phyloP scores from a whole-genome alignment of 441 rosid species.

The Adansonia grandidieri region DNA sequence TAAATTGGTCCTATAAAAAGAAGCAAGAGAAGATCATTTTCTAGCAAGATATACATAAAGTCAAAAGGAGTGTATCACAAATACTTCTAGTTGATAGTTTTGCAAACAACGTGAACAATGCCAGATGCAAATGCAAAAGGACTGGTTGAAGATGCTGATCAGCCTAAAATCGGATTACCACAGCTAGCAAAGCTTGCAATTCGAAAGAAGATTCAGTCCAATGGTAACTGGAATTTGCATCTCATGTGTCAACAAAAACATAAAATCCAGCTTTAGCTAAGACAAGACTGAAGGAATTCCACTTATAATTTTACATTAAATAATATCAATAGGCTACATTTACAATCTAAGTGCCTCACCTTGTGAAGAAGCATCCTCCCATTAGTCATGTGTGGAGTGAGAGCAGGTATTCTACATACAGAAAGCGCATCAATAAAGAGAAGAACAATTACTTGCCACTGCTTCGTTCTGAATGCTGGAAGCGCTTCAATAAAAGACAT shows the following conservation, averaged over 20 bases:
- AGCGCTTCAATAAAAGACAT: slow-evolving; percentile 79
- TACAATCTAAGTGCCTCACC: slow-evolving; percentile 38
- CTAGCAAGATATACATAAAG: neutral
- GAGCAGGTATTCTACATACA: slow-evolving; percentile 63
- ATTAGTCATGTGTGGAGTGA: slow-evolving; percentile 54
- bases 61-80: neutral
- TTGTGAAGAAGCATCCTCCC: slow-evolving; percentile 58
- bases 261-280: neutral
- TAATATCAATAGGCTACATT: neutral
- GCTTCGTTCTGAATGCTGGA: slow-evolving; percentile 67
- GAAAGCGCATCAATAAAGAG: slow-evolving; percentile 83
- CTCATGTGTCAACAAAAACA: neutral
- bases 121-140: neutral
- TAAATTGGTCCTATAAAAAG: neutral
- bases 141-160: neutral
- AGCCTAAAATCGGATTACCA: neutral
- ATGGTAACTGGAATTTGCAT: neutral
- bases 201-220: neutral
- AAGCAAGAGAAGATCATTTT: neutral
- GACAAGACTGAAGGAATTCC: slow-evolving; percentile 6
- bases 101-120: neutral
- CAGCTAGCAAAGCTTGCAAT: neutral
- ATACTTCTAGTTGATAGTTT: slow-evolving; percentile 5
- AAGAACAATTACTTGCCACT: slow-evolving; percentile 80
- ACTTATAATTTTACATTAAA: slow-evolving; percentile 3